A percentile compares a stretch with the other conserved stretches of the same genome.
These are phyloP conservation scores for Linnemannia elongata DNA, from an alignment of 192 early-diverging fungal species.

Conservation along the genomic window DNA sequence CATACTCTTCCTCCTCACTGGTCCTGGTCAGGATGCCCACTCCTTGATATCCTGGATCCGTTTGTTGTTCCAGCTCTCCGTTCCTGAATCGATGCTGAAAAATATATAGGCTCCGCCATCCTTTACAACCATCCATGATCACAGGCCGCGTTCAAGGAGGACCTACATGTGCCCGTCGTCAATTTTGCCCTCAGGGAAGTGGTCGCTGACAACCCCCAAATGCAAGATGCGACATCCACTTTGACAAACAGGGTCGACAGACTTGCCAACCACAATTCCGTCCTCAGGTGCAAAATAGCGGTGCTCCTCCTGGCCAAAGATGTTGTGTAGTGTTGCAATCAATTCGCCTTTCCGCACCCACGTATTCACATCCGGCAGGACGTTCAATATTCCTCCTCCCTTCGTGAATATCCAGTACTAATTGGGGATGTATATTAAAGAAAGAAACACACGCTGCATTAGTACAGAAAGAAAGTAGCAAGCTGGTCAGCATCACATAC, in stretches of 20 bases:
- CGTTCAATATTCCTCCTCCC: conserved; percentile 89
- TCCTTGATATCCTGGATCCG: too few species aligned
- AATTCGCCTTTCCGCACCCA: conserved; percentile 85
- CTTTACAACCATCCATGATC: too few species aligned
- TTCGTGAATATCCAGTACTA: conserved; percentile 87
- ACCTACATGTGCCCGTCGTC: conserved; percentile 71
- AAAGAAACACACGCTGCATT: not conserved
- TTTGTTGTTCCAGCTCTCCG: too few species aligned
- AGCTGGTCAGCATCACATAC: too few species aligned
- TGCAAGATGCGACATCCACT: conserved; percentile 90
- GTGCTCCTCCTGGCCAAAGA: conserved; percentile 90
- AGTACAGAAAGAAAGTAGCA: not conserved
- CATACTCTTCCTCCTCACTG: not conserved
- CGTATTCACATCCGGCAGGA: conserved; percentile 85
- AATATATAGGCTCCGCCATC: too few species aligned
- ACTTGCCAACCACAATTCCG: conserved; percentile 88
- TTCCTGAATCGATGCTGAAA: too few species aligned
- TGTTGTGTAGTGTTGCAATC: conserved; percentile 89
- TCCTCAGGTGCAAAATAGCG: conserved; percentile 84
- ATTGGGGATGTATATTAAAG: not conserved
- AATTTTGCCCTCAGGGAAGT: conserved; percentile 63
- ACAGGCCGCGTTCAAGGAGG: not conserved
- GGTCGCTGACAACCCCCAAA: conserved; percentile 79
- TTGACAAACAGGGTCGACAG: conserved; percentile 90
- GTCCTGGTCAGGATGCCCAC: too few species aligned